Conservation (phyloP, 352 stramenopile species). For the Phytophthora hybrid region DNA sequence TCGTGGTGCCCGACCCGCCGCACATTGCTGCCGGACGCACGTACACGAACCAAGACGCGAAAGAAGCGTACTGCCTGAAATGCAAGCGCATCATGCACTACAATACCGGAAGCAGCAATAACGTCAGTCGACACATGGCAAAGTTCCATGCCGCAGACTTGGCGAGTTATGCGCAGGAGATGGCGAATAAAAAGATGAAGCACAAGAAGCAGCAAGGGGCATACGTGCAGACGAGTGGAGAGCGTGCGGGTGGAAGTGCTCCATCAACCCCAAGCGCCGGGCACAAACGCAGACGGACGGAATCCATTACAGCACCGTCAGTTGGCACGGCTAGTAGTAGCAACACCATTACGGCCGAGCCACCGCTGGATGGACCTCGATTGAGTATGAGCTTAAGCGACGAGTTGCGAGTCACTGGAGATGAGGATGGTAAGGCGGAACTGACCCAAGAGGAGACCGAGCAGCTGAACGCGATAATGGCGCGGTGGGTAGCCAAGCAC, state of each 20-base stretch:
- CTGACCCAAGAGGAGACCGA: conserved; percentile 51
- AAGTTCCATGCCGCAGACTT: conserved; percentile 58
- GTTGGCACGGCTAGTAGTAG: background rate
- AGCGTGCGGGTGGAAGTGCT: background rate
- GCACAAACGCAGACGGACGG: conserved; percentile 38
- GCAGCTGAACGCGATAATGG: conserved; percentile 52
- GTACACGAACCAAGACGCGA: conserved; percentile 65
- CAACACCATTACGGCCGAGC: background rate
- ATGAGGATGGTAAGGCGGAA: conserved; percentile 18
- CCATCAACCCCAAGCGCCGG: background rate
- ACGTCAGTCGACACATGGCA: conserved; percentile 64
- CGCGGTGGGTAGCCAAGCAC: conserved; percentile 59
- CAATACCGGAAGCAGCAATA: conserved; percentile 65
- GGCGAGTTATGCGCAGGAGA: conserved; percentile 49
- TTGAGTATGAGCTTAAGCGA: conserved; percentile 8
- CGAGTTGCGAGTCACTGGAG: conserved; percentile 6
- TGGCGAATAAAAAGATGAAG: conserved; percentile 46
- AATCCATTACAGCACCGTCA: conserved; percentile 5
- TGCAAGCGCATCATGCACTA: conserved; percentile 69
- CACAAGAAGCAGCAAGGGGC: conserved; percentile 31
- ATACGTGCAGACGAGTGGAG: conserved; percentile 4
- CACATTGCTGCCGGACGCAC: conserved; percentile 46
- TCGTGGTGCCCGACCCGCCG: conserved; percentile 58
- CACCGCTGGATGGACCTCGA: conserved; percentile 13
- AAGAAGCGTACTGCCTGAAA: conserved; percentile 64